Evolutionary conservation across 352 stramenopile species (phyloP).

Genomic region (Globisporangium solare): DNA sequence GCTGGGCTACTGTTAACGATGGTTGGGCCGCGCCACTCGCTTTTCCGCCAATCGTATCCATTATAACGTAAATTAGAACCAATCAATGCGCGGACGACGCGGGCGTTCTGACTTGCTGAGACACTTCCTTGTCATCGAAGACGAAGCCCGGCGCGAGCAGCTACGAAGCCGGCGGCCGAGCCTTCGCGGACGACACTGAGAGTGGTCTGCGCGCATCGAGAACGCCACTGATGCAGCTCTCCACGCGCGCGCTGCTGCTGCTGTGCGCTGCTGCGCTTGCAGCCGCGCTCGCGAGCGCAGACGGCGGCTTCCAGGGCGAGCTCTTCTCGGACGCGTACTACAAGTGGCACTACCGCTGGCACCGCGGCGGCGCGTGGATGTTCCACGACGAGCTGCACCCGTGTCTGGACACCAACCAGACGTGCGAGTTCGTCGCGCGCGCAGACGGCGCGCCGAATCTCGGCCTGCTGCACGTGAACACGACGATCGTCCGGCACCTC

Average conservation of each 20-base stretch:
- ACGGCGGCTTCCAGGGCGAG: not conserved
- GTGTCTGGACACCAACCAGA: conserved; percentile 15
- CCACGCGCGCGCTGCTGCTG: not conserved
- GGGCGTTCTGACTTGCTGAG: no score
- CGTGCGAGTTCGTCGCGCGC: conserved; percentile 6
- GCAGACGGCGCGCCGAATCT: not conserved
- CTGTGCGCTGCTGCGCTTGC: not conserved
- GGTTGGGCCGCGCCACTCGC: not conserved
- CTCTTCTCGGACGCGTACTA: conserved; percentile 4
- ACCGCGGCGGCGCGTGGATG: conserved; percentile 28
- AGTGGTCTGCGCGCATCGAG: no score
- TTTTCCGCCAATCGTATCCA: conserved; percentile 15
- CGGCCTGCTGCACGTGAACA: conserved; percentile 17
- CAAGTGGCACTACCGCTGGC: conserved; percentile 22
- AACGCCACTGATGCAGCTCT: no score
- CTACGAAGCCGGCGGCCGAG: no score
- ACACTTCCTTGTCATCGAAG: not conserved
- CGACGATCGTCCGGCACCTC: conserved; percentile 27
- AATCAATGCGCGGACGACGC: not conserved
- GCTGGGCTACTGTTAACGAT: not conserved
- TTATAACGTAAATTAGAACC: not conserved
- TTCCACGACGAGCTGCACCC: conserved; percentile 30
- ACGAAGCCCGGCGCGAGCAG: not conserved
- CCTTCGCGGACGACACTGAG: no score
- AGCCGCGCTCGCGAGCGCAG: not conserved